phyloP scores from a whole-genome alignment of 2,329 filamentous ascomycete genomes.

The Venturia effusa region DNA sequence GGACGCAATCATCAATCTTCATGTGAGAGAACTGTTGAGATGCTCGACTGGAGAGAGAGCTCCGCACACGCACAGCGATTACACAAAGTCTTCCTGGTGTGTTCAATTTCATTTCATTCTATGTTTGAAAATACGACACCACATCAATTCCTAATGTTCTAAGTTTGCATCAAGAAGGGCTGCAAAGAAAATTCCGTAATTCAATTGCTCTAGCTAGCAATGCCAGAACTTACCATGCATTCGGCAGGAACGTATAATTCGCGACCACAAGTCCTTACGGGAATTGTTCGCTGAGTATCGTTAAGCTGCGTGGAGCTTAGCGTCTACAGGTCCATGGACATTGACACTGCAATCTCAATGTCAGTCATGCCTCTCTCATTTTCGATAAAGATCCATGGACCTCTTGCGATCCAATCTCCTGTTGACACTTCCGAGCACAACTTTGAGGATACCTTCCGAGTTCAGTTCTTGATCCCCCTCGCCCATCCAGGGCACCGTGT shows the following conservation, averaged over 20 bases:
- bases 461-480: constrained; percentile 44
- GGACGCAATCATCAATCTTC: too few relatives aligned
- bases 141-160: too few relatives aligned
- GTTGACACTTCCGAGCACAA: constrained; percentile 12
- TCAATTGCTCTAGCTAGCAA: not conserved
- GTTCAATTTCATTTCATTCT: too few relatives aligned
- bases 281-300: not conserved
- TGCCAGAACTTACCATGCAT: not conserved
- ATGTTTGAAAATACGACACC: too few relatives aligned
- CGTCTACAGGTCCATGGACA: not conserved
- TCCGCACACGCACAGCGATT: too few relatives aligned
- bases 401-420: constrained; percentile 11
- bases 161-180: not conserved
- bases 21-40: too few relatives aligned
- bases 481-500: constrained; percentile 67
- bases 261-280: not conserved
- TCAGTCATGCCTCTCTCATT: not conserved
- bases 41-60: too few relatives aligned
- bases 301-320: not conserved
- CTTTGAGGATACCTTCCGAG: constrained; percentile 64
- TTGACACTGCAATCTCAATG: not conserved
- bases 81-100: too few relatives aligned
- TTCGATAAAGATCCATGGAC: constrained; percentile 8
- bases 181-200: not conserved
- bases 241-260: not conserved